Base-by-base conservation (phyloP, 495 filamentous ascomycete species). In the Pseudevernia furfuracea region DNA sequence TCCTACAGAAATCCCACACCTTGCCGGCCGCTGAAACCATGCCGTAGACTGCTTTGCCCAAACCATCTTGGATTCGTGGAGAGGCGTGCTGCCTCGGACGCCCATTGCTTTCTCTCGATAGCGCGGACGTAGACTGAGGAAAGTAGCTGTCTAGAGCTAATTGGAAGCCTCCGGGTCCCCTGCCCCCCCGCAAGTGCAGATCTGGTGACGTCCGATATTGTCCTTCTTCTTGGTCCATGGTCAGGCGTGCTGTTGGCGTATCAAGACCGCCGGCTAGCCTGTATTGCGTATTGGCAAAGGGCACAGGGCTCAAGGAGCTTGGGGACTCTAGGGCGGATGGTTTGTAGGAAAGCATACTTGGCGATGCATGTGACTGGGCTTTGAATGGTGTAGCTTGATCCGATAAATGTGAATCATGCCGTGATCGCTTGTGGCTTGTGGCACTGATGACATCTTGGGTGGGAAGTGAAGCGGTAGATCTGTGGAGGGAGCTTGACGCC, bases 1-100 rank as follows among this genome's bases (percentile, higher is more conserved):
- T 78, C 70, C 80, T 88, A 79, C 91, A 94, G 65, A 95, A 91
- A 70, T 91, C 82, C 79, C 89, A 89, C 12, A 94, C 85, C 72
- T 87, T 92, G 10, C 89, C 89, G 3, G 77, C 79, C 15, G 79
- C 72, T 6, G 69, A 72, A 11, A 91, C 85, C 34, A 89, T 82
- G 39, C 78, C 78, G 52, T 84, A 76, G 34, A 82, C 78, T 7
- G 75, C 75, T 49, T 70, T 79, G 21, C 77, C 78, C 78, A 78
- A 79, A 68, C 80, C 74, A 46, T 68, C 60, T 58, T 60, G 48
- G 9, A 62, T 34, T n/a, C 23, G 52, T n/a, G 64, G 64, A 15
- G 62, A 30, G 7, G 30, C 25, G 14, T 36, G 53, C 15, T 56
- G 36, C 56, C 63, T 63, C 34, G 63, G 37, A 12, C 59, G 66